Evolutionary conservation across 805 yeast genomes (phyloP), one percentile per base, ranked within the genome.

Genomic region (Pichia californica): DNA sequence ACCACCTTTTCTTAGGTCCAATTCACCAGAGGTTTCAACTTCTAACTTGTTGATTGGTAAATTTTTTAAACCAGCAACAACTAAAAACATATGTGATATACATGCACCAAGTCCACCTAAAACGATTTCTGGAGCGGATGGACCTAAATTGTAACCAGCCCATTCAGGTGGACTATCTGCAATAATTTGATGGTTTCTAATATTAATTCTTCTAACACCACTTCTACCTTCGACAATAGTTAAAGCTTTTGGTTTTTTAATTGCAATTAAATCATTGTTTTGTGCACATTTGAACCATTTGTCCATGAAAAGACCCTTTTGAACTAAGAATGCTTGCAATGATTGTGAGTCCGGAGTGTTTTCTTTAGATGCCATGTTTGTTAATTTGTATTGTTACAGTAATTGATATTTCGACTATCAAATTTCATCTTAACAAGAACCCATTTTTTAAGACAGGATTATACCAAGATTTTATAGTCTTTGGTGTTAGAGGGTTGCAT

Each of bases 331-430:
- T 15, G 20, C 34, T 35, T 41, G 31, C 8, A 70, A 63, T 45
- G 37, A 44, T 16, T 76, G 72, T 49, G 77, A 72, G 53, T 76
- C 74, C 39, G 25, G 9, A 7, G 25, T 7, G 9, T 23, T 9
- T 23, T 23, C 9, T n/a, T n/a, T n/a, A n/a, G n/a, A n/a, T 23
- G 25, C 6, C 25, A 23, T 23, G 25, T 23, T 33, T 16, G 14
- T 27, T 21, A 18, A 32, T 23, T 36, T 20, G n/a, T n/a, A n/a
- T n/a, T n/a, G n/a, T n/a, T n/a, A n/a, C n/a, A n/a, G n/a, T n/a
- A n/a, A n/a, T n/a, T n/a, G n/a, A n/a, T n/a, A n/a, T n/a, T n/a
- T n/a, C n/a, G n/a, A n/a, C n/a, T n/a, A n/a, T n/a, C n/a, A n/a
- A n/a, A n/a, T n/a, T n/a, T n/a, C n/a, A n/a, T n/a, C n/a, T n/a